phyloP scores from a whole-genome alignment of 2,329 filamentous ascomycete genomes.

The Truncatella angustata region DNA sequence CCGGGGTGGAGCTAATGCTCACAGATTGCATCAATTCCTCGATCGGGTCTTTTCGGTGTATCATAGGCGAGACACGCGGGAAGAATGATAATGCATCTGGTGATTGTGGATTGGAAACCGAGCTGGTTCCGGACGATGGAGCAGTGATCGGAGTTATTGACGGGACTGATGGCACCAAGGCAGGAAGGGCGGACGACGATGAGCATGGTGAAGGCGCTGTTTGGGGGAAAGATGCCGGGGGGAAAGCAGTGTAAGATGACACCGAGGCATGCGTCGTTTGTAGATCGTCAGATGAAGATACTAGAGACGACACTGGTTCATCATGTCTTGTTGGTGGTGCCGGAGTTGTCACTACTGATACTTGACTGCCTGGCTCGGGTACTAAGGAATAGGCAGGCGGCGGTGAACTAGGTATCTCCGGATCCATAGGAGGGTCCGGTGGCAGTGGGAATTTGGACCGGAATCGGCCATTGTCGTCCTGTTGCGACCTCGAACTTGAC shows the following conservation, averaged over 20 bases:
- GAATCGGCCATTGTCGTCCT: neutral
- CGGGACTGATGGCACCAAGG: neutral
- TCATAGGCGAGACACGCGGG: conserved; percentile 6
- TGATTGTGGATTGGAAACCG: conserved; percentile 10
- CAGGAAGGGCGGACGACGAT: neutral
- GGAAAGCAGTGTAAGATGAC: neutral
- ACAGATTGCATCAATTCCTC: conserved; percentile 9
- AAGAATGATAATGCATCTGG: conserved; percentile 11
- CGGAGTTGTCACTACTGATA: neutral
- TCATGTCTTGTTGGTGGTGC: neutral
- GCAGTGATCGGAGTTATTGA: neutral
- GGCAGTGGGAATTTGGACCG: conserved; percentile 1
- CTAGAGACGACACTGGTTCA: neutral
- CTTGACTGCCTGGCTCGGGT: neutral
- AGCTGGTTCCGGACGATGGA: neutral
- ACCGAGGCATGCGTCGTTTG: neutral
- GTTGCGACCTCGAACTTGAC: neutral
- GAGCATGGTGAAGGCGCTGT: neutral
- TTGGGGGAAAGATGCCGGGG: neutral
- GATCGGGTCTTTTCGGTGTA: conserved; percentile 3
- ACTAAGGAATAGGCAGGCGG: conserved; percentile 12
- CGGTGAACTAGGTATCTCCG: conserved; percentile 4
- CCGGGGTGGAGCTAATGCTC: neutral
- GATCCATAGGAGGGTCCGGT: neutral
- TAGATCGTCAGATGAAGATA: neutral